Conservation (phyloP, 768 basidiomycete species). For the Mycena sanguinolenta region DNA sequence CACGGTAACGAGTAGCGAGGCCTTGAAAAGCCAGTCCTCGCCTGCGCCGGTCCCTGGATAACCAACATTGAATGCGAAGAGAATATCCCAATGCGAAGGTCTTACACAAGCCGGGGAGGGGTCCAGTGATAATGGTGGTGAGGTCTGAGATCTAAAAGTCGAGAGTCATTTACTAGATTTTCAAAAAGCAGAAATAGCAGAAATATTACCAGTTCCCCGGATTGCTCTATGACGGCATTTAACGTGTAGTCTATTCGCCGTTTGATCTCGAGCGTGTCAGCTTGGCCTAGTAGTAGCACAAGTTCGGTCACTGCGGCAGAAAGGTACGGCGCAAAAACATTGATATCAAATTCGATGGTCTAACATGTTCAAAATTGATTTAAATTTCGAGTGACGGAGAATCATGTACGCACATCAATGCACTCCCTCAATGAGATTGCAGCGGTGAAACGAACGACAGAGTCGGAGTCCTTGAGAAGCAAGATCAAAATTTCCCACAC, state of each 20-base stretch:
- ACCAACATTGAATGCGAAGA: constrained; percentile 27
- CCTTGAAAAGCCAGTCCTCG: constrained; percentile 80
- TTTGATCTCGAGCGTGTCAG: constrained; percentile 83
- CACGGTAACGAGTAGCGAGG: constrained; percentile 76
- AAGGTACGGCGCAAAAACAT: constrained; percentile 79
- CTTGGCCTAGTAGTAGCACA: constrained; percentile 78
- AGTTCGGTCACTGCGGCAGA: constrained; percentile 72
- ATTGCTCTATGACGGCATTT: constrained; percentile 76
- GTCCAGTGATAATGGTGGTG: constrained; percentile 68
- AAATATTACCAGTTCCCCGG: constrained; percentile 52
- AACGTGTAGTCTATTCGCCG: constrained; percentile 78
- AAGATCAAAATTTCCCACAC: constrained; percentile 89
- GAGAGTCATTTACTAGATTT: not conserved
- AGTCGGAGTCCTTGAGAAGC: constrained; percentile 82
- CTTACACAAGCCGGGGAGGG: constrained; percentile 82
- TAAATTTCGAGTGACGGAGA: constrained; percentile 5
- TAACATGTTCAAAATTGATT: constrained; percentile 44
- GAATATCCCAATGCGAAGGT: constrained; percentile 20
- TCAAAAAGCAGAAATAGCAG: not conserved
- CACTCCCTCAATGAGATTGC: constrained; percentile 85
- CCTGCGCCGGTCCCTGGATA: constrained; percentile 74
- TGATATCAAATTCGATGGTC: constrained; percentile 74
- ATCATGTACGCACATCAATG: constrained; percentile 75
- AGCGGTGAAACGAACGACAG: constrained; percentile 89
- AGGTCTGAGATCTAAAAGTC: constrained; percentile 79